A percentile compares a stretch with the other conserved stretches of the same genome.
Conservation (phyloP, 345 rosid species). For the Cardamine occulta region DNA sequence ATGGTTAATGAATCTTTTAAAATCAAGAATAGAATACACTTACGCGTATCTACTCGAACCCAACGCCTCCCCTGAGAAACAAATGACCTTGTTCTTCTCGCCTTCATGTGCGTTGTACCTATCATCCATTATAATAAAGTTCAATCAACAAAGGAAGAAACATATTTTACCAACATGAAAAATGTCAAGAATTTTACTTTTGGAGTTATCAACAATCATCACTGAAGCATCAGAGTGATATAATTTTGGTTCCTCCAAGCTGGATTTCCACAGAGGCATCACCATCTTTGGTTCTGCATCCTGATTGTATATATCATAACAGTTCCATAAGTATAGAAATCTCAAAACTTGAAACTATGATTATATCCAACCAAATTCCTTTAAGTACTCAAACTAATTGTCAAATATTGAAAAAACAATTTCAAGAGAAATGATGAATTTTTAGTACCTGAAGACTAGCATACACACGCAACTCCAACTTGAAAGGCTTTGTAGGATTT, state of each 20-base stretch:
- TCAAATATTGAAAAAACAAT: not conserved
- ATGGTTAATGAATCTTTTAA: constrained; percentile 1
- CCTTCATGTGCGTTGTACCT: constrained; percentile 61
- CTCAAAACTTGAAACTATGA: not conserved
- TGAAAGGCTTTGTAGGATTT: constrained; percentile 56
- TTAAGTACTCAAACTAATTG: not conserved
- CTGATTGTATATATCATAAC: constrained; percentile 45
- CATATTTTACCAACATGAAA: not conserved
- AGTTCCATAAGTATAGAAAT: not conserved
- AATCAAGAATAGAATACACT: constrained; percentile 9
- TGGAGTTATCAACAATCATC: constrained; percentile 55
- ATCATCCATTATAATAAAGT: constrained; percentile 56
- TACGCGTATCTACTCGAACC: constrained; percentile 61
- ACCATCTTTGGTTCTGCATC: constrained; percentile 68
- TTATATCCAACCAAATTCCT: not conserved
- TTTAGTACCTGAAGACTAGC: constrained; percentile 58
- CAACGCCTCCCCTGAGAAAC: constrained; percentile 57
- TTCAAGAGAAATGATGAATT: not conserved
- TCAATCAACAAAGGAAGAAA: constrained; percentile 35
- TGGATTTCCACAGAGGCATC: constrained; percentile 73
- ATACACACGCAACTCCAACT: constrained; percentile 77
- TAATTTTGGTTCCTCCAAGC: constrained; percentile 67
- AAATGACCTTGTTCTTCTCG: constrained; percentile 46
- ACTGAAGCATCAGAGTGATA: constrained; percentile 67
- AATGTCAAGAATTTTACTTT: constrained; percentile 58